Conservation (phyloP, 176 grass and related monocot species). For the Rhynchospora pubera region DNA sequence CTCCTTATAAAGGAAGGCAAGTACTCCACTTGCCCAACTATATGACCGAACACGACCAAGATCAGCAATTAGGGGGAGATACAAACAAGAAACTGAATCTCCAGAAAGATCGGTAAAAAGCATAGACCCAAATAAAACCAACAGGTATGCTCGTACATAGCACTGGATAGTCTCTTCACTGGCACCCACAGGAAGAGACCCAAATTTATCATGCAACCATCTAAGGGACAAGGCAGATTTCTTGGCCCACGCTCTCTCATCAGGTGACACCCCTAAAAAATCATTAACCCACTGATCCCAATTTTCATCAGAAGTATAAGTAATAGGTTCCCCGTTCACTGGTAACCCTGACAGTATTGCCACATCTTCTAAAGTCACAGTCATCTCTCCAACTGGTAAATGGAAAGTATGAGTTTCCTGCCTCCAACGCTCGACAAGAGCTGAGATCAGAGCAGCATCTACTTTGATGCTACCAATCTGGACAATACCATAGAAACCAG, state of each 20-base stretch:
- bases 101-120: constrained; percentile 17
- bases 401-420: constrained; percentile 12
- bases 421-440: constrained; percentile 12
- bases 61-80: constrained; percentile 13
- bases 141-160: constrained; percentile 19
- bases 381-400: constrained; percentile 17
- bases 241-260: constrained; percentile 14
- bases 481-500: background rate
- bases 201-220: constrained; percentile 14
- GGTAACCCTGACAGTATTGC: constrained; percentile 3
- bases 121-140: constrained; percentile 3
- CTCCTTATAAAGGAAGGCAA: constrained; percentile 14
- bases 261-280: background rate
- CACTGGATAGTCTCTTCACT: background rate
- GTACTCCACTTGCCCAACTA: constrained; percentile 7
- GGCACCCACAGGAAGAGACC: background rate
- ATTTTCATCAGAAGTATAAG: background rate
- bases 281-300: background rate
- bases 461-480: constrained; percentile 10
- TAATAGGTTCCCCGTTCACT: constrained; percentile 6
- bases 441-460: constrained; percentile 1
- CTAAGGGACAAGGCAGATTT: constrained; percentile 1
- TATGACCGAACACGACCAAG: background rate
- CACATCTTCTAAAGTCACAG: constrained; percentile 21
- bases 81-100: constrained; percentile 5